phyloP scores from a whole-genome alignment of 345 rosid genomes.

The Erysimum cheiranthoides region DNA sequence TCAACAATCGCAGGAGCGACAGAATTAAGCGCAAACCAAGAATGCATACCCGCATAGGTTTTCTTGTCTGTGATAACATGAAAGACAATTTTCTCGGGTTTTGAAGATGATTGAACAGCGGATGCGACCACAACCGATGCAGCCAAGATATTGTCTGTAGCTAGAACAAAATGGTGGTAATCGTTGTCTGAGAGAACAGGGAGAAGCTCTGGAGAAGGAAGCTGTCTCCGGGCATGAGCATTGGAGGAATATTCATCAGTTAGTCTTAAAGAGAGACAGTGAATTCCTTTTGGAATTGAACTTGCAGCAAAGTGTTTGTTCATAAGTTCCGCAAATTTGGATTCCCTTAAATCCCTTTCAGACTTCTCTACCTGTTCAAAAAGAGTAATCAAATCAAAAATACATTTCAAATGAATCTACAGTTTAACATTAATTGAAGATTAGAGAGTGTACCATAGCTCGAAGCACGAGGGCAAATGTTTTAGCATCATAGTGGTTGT shows the following conservation, averaged over 20 bases:
- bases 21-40: constrained; percentile 98
- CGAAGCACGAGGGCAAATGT: constrained; percentile 78
- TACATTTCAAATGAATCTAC: neutral
- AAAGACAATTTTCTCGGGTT: constrained; percentile 92
- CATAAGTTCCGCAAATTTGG: constrained; percentile 94
- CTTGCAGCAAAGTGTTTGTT: constrained; percentile 99
- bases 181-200: constrained; percentile 95
- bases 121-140: constrained; percentile 98
- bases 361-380: constrained; percentile 82
- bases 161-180: constrained; percentile 82
- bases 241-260: constrained; percentile 99
- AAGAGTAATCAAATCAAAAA: constrained; percentile 24
- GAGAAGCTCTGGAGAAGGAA: constrained; percentile 96
- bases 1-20: constrained; percentile 86
- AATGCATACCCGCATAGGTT: constrained; percentile 98
- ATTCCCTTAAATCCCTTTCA: constrained; percentile 87
- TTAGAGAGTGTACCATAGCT: constrained; percentile 73
- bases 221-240: constrained; percentile 96
- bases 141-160: constrained; percentile 98
- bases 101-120: constrained; percentile 76
- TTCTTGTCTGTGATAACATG: constrained; percentile 99
- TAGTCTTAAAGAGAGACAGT: constrained; percentile 91
- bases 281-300: constrained; percentile 96
- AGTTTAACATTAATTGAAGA: neutral
- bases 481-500: constrained; percentile 83